Evolutionary conservation across 352 stramenopile genomes (phyloP), one percentile per base, ranked within the genome.

Genomic region (Peronospora belbahrii): DNA sequence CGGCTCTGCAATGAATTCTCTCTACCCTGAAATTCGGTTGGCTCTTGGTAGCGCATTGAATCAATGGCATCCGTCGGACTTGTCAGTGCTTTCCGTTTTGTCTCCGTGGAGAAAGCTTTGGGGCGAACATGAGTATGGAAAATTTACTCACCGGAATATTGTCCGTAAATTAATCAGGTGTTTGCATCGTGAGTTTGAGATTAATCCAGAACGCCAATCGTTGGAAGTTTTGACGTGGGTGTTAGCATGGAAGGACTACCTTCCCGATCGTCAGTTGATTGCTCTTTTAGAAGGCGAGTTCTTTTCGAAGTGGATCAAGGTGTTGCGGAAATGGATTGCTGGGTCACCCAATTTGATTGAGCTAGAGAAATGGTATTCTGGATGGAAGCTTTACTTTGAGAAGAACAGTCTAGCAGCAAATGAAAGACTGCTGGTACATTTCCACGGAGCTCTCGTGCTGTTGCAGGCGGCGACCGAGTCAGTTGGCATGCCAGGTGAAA

Each of bases 251-350:
- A 65, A 73, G 59, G 42, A 61, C 13, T 32, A 82, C 41, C 49
- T 95, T 22, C 77, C 83, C 7, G 48, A 83, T 7, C 70, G 75
- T 0, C 83, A 95, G 42, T 72, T 91, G 39, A 62, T 90, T 23
- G 76, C 81, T 17, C 58, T 95, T 2, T 67, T 97, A 17, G 86
- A 96, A 59, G 86, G 83, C 6, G 88, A 96, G 42, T 95, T 97
- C 40, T 96, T 97, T 40, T 80, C 83, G 0, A 85, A 92, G 48
- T 97, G 88, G 88, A 73, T 96, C 9, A 72, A 74, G 13, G 76
- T 89, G 11, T 56, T 97, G 36, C 80, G 73, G 10, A 67, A 65
- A 36, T 97, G 88, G 88, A 62, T 96, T 2, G 36, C 34, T 3
- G 55, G 59, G 4, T 59, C 61, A 2, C 64, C 72, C 2, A 61